phyloP scores from a whole-genome alignment of 2,329 filamentous ascomycete species.

The Thelonectria discophora region DNA sequence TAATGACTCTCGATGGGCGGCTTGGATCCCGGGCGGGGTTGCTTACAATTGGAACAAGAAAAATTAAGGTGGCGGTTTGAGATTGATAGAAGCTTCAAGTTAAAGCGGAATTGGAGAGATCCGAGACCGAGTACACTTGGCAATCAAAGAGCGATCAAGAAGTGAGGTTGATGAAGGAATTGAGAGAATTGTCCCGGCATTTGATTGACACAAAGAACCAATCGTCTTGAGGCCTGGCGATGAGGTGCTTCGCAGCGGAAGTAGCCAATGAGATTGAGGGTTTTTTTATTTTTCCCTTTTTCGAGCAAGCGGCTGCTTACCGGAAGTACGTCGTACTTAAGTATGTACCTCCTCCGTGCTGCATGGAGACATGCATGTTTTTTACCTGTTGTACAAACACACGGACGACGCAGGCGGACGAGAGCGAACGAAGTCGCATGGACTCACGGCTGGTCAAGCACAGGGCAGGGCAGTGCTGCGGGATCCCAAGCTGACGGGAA shows the following conservation, averaged over 20 bases:
- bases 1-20: constrained; percentile 23
- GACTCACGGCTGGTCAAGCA: background rate
- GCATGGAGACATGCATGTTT: too few relatives aligned
- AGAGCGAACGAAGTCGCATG: background rate
- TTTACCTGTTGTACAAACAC: too few relatives aligned
- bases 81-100: background rate
- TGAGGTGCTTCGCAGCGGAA: constrained; percentile 19
- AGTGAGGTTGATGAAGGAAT: constrained; percentile 1
- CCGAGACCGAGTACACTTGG: background rate
- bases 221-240: constrained; percentile 2
- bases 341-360: too few relatives aligned
- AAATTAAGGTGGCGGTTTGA: background rate
- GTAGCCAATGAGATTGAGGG: constrained; percentile 16
- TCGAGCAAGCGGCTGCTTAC: background rate
- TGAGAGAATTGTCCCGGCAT: constrained; percentile 1
- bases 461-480: constrained; percentile 10
- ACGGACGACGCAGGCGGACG: background rate
- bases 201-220: constrained; percentile 1
- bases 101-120: too few relatives aligned
- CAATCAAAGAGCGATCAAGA: background rate
- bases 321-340: too few relatives aligned
- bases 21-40: background rate
- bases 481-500: background rate
- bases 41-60: background rate
- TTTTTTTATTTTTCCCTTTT: background rate